Percentiles rank a stretch among this genome's conserved stretches.
Evolutionary conservation across 225 moss, liverwort and hornwort genomes (phyloP).

Genomic region (Antitrichia curtipendula): DNA sequence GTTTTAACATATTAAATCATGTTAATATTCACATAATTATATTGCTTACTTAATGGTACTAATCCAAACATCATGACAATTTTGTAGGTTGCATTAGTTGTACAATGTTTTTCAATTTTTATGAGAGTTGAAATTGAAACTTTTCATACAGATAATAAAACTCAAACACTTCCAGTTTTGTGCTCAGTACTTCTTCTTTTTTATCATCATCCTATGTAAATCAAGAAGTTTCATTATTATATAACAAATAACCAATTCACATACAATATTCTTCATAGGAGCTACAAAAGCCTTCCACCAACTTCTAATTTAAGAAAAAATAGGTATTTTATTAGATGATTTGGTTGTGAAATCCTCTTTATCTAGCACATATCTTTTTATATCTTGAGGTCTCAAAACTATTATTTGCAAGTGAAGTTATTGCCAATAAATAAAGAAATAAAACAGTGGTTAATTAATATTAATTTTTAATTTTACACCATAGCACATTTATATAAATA

Average conservation of each 20-base stretch:
- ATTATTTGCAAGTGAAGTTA: no score
- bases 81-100: not conserved
- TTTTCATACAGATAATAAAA: not conserved
- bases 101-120: not conserved
- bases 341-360: no score
- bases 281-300: not conserved
- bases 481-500: not conserved
- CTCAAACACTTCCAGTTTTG: not conserved
- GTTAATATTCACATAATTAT: not conserved
- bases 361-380: no score
- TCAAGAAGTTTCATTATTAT: not conserved
- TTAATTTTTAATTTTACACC: not conserved
- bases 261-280: not conserved
- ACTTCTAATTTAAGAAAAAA: not conserved
- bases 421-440: not conserved
- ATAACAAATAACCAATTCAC: not conserved
- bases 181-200: accelerated
- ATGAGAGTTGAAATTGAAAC: not conserved
- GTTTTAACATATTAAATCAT: not conserved
- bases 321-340: not conserved
- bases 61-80: not conserved
- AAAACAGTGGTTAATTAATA: not conserved
- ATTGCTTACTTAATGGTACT: not conserved
- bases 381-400: not conserved
- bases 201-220: not conserved